These are phyloP conservation scores for Tetrahymena thermophila DNA, from an alignment of 73 alveolate genomes.

Conservation along the genomic window DNA sequence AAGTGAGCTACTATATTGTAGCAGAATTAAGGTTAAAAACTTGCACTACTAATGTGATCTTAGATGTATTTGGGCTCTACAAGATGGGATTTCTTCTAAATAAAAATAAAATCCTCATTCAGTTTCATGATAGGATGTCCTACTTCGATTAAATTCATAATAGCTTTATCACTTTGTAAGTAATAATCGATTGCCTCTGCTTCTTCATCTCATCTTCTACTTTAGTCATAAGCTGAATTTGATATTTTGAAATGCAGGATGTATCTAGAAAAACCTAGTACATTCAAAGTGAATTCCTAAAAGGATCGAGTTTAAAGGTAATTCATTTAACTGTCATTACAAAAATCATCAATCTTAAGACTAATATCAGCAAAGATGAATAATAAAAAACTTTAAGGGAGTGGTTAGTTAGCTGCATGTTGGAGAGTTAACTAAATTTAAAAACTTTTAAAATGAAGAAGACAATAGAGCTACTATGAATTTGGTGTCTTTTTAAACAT, in stretches of 20 bases:
- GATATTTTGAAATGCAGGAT: neutral
- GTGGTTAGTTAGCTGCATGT: neutral
- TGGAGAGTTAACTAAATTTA: neutral
- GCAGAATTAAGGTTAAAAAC: neutral
- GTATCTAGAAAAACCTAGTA: neutral
- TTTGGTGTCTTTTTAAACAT: neutral
- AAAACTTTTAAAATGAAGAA: neutral
- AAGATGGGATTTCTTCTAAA: neutral
- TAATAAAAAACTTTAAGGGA: neutral
- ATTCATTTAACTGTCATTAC: neutral
- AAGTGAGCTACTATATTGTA: neutral
- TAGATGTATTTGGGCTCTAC: neutral
- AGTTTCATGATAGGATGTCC: neutral
- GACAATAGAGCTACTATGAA: neutral
- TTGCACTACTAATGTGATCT: neutral
- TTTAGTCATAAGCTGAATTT: neutral
- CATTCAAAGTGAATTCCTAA: neutral
- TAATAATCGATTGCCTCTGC: neutral
- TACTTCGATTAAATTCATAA: neutral
- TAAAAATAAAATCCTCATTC: neutral
- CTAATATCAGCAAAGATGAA: neutral
- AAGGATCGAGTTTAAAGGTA: neutral
- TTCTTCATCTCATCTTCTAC: conserved; percentile 2
- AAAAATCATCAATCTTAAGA: neutral
- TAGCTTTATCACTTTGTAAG: neutral